phyloP scores from a whole-genome alignment of 352 stramenopile species.

The Phytophthora melonis region DNA sequence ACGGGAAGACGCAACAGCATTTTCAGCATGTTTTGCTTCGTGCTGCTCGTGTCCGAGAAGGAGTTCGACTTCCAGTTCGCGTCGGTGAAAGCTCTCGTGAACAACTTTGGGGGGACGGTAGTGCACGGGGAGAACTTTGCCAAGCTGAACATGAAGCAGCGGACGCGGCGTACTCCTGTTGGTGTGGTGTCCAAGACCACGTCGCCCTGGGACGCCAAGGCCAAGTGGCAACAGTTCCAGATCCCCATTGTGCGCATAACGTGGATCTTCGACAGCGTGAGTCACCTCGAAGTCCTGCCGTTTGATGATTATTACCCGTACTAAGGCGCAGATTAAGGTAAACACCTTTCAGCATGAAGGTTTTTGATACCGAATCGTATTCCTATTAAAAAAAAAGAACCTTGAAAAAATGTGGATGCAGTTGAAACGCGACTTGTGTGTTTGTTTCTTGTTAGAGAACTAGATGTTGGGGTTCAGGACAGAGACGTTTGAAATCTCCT shows the following conservation, averaged over 20 bases:
- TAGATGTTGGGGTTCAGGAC: slow-evolving; percentile 8
- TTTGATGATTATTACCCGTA: slow-evolving; percentile 92
- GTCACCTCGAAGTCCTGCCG: slow-evolving; percentile 79
- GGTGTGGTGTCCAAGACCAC: slow-evolving; percentile 84
- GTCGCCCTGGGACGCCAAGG: slow-evolving; percentile 57
- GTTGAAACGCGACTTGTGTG: slow-evolving; percentile 14
- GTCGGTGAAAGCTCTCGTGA: slow-evolving; percentile 64
- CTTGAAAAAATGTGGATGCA: neutral
- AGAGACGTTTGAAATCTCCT: slow-evolving; percentile 2
- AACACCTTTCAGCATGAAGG: neutral
- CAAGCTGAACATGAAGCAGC: slow-evolving; percentile 31
- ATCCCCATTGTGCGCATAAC: slow-evolving; percentile 89
- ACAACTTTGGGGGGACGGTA: slow-evolving; percentile 75
- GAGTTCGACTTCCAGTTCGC: slow-evolving; percentile 84
- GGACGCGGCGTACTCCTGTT: slow-evolving; percentile 51
- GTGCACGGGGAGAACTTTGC: slow-evolving; percentile 42
- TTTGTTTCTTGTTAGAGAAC: slow-evolving; percentile 23
- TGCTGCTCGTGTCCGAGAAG: slow-evolving; percentile 69
- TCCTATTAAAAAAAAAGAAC: neutral
- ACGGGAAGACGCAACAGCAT: slow-evolving; percentile 77
- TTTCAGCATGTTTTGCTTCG: slow-evolving; percentile 80
- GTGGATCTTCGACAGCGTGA: slow-evolving; percentile 92
- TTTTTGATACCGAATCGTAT: slow-evolving; percentile 2
- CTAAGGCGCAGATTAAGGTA: slow-evolving; percentile 30
- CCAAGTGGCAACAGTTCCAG: slow-evolving; percentile 69